These are phyloP conservation scores for Phaeosphaeriaceae sp. DNA, from an alignment of 2,329 filamentous ascomycete genomes.

Conservation along the genomic window DNA sequence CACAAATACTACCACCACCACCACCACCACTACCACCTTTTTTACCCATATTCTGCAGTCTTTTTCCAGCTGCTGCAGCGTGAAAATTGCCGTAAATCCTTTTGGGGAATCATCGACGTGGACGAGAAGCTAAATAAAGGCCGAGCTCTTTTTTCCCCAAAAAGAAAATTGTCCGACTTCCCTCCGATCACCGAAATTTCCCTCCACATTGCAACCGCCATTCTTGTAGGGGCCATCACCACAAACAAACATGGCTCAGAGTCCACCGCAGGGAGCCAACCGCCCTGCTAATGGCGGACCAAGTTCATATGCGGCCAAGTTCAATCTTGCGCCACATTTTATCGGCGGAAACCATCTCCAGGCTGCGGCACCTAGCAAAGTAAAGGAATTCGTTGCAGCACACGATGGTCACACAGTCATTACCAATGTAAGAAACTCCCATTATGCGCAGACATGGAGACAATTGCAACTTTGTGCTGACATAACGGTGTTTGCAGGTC, in stretches of 20 bases:
- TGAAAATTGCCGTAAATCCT: no score
- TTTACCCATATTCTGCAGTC: no score
- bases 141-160: conserved; percentile 29
- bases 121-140: conserved; percentile 26
- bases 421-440: conserved; percentile 75
- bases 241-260: conserved; percentile 43
- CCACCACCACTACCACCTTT: no score
- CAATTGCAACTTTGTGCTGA: conserved; percentile 18
- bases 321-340: conserved; percentile 88
- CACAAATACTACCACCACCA: no score
- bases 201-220: conserved; percentile 18
- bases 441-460: not conserved
- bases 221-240: conserved; percentile 35
- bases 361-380: conserved; percentile 79
- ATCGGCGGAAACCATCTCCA: conserved; percentile 91
- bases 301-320: conserved; percentile 77
- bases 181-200: conserved; percentile 15
- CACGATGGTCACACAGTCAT: conserved; percentile 97
- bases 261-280: conserved; percentile 43
- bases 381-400: conserved; percentile 93
- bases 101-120: conserved; percentile 6
- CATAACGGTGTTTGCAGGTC: conserved; percentile 64
- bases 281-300: conserved; percentile 59
- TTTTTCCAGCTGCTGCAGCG: no score
- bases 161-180: conserved; percentile 34